A percentile compares a stretch with the other conserved stretches of the same genome.
Evolutionary conservation across 2,329 filamentous ascomycete genomes (phyloP).

Genomic region (Monilinia aucupariae): DNA sequence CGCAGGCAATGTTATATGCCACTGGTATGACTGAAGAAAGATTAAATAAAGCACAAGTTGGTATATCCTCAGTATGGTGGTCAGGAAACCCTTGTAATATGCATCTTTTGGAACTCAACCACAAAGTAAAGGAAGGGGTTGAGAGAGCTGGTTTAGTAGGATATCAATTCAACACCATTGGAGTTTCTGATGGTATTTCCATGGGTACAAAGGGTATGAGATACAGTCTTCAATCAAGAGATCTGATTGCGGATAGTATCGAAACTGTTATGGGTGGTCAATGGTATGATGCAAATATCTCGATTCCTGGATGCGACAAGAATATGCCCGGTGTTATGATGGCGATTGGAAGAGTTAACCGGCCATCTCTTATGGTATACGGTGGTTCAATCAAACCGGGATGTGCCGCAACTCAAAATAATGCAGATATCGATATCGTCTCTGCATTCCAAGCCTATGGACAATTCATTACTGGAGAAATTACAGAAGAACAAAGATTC

Average conservation of each 20-base stretch:
- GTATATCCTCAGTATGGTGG: conserved; percentile 98
- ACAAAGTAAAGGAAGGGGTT: conserved; percentile 55
- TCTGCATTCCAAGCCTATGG: conserved; percentile 98
- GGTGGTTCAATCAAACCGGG: conserved; percentile 91
- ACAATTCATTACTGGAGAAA: conserved; percentile 86
- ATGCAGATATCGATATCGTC: conserved; percentile 81
- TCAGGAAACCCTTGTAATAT: conserved; percentile 99
- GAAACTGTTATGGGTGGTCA: conserved; percentile 99
- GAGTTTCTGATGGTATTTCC: conserved; percentile 93
- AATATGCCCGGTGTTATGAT: conserved; percentile 95
- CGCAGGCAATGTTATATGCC: conserved; percentile 97
- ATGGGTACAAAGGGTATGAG: conserved; percentile 99
- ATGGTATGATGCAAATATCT: conserved; percentile 98
- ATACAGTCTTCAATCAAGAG: conserved; percentile 87
- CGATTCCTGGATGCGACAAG: conserved; percentile 97
- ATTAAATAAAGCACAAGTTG: conserved; percentile 94
- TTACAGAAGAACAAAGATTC: conserved; percentile 83
- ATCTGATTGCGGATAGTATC: conserved; percentile 96
- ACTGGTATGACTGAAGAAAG: conserved; percentile 81
- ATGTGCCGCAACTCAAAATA: conserved; percentile 69
- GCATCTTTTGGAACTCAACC: conserved; percentile 78
- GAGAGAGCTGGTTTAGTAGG: conserved; percentile 74
- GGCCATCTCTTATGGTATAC: conserved; percentile 95
- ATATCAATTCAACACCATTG: conserved; percentile 98
- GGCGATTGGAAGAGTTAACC: conserved; percentile 91